A percentile compares a stretch with the other conserved stretches of the same genome.
phyloP scores from a whole-genome alignment of 2,329 filamentous ascomycete species.

The Arachnomyces sp. region DNA sequence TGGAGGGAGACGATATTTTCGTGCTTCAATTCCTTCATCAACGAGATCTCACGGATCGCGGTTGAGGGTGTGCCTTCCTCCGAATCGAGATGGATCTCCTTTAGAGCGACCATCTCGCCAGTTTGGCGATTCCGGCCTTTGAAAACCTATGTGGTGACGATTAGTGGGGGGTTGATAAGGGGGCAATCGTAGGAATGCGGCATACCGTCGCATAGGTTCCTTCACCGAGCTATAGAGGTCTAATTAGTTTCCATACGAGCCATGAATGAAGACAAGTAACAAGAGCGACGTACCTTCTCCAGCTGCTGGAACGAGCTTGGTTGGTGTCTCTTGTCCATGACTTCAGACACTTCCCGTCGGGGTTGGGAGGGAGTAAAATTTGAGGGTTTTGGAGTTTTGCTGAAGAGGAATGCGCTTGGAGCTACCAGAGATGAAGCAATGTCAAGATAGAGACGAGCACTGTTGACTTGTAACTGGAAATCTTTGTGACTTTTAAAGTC shows the following conservation, averaged over 20 bases:
- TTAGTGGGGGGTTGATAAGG: slow-evolving; percentile 12
- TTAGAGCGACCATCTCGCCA: slow-evolving; percentile 89
- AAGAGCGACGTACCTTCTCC: slow-evolving; percentile 55
- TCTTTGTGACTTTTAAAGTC: slow-evolving; percentile 15
- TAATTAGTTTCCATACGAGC: background rate
- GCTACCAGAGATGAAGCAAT: slow-evolving; percentile 28
- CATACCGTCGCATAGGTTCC: slow-evolving; percentile 95
- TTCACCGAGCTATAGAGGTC: slow-evolving; percentile 62
- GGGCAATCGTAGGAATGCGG: slow-evolving; percentile 4
- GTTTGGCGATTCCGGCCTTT: slow-evolving; percentile 97
- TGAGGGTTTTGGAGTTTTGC: slow-evolving; percentile 14
- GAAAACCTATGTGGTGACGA: slow-evolving; percentile 61
- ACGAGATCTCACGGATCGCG: slow-evolving; percentile 93
- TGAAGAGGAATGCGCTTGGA: slow-evolving; percentile 29
- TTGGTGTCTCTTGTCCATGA: slow-evolving; percentile 86
- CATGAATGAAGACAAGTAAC: slow-evolving; percentile 1
- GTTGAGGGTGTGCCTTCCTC: slow-evolving; percentile 97
- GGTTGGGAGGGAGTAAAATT: slow-evolving; percentile 1
- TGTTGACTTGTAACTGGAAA: slow-evolving; percentile 16
- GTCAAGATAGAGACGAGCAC: slow-evolving; percentile 18
- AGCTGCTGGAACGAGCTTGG: slow-evolving; percentile 98
- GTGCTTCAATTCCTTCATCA: slow-evolving; percentile 99
- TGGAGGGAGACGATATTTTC: slow-evolving; percentile 96
- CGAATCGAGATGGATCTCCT: slow-evolving; percentile 97
- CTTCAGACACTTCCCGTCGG: slow-evolving; percentile 3